Conservation (phyloP, 495 filamentous ascomycete species). For the Penicillium macrosclerotiorum region DNA sequence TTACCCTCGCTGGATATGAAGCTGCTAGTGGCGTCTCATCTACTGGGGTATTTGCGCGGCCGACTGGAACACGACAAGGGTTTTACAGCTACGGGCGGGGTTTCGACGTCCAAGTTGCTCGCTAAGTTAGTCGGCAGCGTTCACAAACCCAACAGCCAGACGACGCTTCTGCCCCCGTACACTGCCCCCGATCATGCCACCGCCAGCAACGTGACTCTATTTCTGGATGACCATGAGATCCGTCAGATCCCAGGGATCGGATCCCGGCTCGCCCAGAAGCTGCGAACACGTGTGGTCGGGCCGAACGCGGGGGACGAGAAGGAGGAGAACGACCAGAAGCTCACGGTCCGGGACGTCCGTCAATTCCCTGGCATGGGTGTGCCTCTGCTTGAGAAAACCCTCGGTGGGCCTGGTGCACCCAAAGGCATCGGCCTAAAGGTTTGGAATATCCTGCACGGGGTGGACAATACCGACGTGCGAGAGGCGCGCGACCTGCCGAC, state of each 20-base stretch:
- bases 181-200: conserved; percentile 15
- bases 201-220: conserved; percentile 55
- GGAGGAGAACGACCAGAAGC: no score
- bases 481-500: conserved; percentile 70
- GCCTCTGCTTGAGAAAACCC: conserved; percentile 57
- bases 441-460: conserved; percentile 77
- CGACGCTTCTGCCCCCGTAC: conserved; percentile 70
- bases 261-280: conserved; percentile 67
- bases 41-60: conserved; percentile 67
- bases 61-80: conserved; percentile 74
- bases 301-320: conserved; percentile 45
- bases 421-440: conserved; percentile 67
- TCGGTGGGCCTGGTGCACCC: conserved; percentile 65
- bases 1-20: conserved; percentile 43
- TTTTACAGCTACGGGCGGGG: conserved; percentile 83
- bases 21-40: conserved; percentile 68
- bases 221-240: conserved; percentile 75
- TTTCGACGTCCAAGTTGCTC: conserved; percentile 80
- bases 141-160: conserved; percentile 85
- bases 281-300: conserved; percentile 61
- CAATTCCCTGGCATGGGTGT: conserved; percentile 57
- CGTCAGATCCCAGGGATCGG: conserved; percentile 86
- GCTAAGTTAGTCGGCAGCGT: conserved; percentile 81
- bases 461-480: conserved; percentile 61
- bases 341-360: conserved; percentile 68